Evolutionary conservation across 129 eudicot species (phyloP).

Genomic region (Saposhnikovia divaricata): DNA sequence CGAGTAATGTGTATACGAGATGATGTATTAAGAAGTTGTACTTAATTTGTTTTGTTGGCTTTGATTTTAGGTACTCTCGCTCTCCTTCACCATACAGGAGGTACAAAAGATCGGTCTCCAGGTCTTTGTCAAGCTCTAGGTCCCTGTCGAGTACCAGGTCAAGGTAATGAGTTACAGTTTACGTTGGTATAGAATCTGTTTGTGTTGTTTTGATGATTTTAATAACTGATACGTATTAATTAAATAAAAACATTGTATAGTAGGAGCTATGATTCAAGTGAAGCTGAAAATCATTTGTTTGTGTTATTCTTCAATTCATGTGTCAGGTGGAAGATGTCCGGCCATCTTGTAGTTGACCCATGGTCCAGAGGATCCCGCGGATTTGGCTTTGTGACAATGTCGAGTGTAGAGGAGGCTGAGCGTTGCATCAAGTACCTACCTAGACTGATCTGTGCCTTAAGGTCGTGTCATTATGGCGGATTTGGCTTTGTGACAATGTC

Average conservation of each 20-base stretch:
- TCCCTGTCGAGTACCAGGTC: conserved; percentile 60
- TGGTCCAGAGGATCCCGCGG: too few species aligned
- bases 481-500: too few species aligned
- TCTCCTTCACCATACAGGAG: conserved; percentile 68
- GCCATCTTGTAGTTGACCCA: too few species aligned
- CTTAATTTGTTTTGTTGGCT: neutral
- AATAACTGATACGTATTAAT: neutral
- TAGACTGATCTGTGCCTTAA: too few species aligned
- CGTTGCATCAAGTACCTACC: too few species aligned
- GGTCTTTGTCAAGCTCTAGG: conserved; percentile 57
- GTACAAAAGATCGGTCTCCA: conserved; percentile 42
- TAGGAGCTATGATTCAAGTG: conserved; percentile 69
- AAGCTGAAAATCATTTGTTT: conserved; percentile 82
- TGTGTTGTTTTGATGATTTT: neutral
- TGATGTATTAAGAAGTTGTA: neutral
- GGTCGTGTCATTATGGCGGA: too few species aligned
- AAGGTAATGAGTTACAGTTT: conserved; percentile 18
- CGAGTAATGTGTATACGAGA: neutral
- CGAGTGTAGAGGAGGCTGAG: too few species aligned
- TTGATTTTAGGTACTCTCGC: conserved; percentile 26
- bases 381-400: too few species aligned
- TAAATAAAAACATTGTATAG: neutral
- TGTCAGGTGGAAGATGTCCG: too few species aligned
- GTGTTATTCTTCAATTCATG: too few species aligned
- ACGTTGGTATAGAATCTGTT: neutral